Conservation (phyloP, 2,329 filamentous ascomycete genomes). For the Xenosphaeropsis pyriputrescens region DNA sequence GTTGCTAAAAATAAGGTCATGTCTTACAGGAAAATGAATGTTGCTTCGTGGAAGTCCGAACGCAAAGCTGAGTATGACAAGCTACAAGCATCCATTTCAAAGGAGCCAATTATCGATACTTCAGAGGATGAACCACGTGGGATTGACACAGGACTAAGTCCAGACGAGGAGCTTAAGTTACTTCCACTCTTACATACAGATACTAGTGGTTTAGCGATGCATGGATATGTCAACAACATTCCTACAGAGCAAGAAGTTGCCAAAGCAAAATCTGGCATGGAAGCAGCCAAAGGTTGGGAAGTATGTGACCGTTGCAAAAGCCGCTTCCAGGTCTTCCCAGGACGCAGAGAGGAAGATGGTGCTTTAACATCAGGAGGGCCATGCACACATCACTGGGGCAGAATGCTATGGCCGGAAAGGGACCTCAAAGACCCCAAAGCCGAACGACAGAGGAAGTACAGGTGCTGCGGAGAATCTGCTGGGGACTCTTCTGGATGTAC, state of each 20-base stretch:
- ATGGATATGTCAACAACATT: slow-evolving; percentile 60
- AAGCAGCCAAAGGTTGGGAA: slow-evolving; percentile 64
- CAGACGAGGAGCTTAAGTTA: slow-evolving; percentile 52
- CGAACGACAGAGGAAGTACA: slow-evolving; percentile 46
- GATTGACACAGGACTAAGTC: slow-evolving; percentile 56
- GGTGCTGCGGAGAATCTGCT: slow-evolving; percentile 64
- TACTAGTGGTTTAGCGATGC: slow-evolving; percentile 43
- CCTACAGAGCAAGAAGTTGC: slow-evolving; percentile 54
- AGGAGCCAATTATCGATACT: slow-evolving; percentile 13
- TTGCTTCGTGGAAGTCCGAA: slow-evolving; percentile 57
- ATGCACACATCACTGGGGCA: slow-evolving; percentile 74
- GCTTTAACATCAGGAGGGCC: slow-evolving; percentile 60
- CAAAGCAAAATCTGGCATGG: slow-evolving; percentile 48
- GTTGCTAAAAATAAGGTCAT: slow-evolving; percentile 71
- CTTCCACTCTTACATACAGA: slow-evolving; percentile 48
- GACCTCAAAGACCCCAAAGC: slow-evolving; percentile 37
- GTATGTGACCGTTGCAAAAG: slow-evolving; percentile 74
- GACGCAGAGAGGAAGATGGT: slow-evolving; percentile 62
- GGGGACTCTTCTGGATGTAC: slow-evolving; percentile 67
- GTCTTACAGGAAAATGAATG: slow-evolving; percentile 59
- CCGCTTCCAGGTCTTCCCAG: slow-evolving; percentile 86
- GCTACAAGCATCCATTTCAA: slow-evolving; percentile 16
- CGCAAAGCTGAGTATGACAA: slow-evolving; percentile 28
- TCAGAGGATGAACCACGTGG: slow-evolving; percentile 26
- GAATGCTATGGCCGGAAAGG: slow-evolving; percentile 38